Conservation (phyloP, 148 eudicot species). For the Chenopodium album region DNA sequence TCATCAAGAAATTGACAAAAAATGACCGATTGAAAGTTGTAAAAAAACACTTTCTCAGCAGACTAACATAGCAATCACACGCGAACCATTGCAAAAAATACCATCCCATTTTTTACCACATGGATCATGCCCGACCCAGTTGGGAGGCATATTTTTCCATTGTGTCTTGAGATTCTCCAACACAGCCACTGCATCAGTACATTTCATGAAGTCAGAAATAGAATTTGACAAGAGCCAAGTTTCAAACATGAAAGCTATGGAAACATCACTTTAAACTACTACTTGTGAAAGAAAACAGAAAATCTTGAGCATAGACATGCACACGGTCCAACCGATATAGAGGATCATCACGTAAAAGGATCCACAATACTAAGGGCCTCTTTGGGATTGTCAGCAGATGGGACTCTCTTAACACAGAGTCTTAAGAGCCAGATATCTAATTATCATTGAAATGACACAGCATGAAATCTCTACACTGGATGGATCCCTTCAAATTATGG, state of each 20-base stretch:
- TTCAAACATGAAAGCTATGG: neutral
- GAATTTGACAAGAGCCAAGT: neutral
- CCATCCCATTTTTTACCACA: constrained; percentile 30
- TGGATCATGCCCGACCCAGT: constrained; percentile 20
- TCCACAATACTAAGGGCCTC: no score
- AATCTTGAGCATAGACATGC: no score
- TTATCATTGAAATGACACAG: neutral
- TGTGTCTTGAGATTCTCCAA: constrained; percentile 16
- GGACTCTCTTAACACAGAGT: no score
- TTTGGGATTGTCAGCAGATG: no score
- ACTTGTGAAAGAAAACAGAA: neutral
- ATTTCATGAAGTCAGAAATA: neutral
- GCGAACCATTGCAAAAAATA: constrained; percentile 18
- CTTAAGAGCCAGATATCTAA: no score
- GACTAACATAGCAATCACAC: constrained; percentile 24
- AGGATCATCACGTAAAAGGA: no score
- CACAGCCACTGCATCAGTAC: constrained; percentile 13
- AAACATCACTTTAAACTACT: neutral
- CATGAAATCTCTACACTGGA: neutral
- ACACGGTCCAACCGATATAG: no score
- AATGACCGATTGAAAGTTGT: neutral
- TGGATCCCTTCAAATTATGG: neutral
- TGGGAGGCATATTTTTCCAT: constrained; percentile 27
- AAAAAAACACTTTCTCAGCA: neutral
- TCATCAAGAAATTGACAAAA: neutral